Conservation (phyloP, 192 early-diverging fungal genomes). For the Coemansia sp. region DNA sequence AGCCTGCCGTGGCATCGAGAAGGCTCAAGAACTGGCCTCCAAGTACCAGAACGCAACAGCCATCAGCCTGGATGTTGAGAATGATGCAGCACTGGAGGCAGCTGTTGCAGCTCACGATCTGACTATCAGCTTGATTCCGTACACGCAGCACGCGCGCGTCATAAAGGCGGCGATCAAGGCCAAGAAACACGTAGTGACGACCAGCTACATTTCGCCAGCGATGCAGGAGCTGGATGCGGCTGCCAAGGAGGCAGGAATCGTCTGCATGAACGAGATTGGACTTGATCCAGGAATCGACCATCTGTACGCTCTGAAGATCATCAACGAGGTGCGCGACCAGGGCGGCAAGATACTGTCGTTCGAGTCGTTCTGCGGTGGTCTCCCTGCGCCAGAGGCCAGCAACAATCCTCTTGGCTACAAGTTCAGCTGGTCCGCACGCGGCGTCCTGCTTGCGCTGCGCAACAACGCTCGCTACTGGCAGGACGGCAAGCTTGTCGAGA, state of each 20-base stretch:
- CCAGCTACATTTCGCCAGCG: conserved; percentile 93
- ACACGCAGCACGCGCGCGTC: conserved; percentile 87
- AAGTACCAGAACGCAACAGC: conserved; percentile 63
- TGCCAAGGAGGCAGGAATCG: conserved; percentile 83
- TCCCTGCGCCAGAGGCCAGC: conserved; percentile 94
- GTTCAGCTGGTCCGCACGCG: conserved; percentile 97
- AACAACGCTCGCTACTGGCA: conserved; percentile 92
- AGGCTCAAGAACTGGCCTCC: conserved; percentile 68
- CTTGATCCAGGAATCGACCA: conserved; percentile 99
- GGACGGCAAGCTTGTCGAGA: conserved; percentile 86
- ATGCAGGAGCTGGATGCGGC: conserved; percentile 87
- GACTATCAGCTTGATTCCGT: conserved; percentile 88
- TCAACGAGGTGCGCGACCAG: conserved; percentile 81
- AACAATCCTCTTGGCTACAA: conserved; percentile 99
- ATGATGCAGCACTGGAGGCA: conserved; percentile 70
- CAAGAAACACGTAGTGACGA: conserved; percentile 95
- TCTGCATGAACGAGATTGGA: conserved; percentile 97
- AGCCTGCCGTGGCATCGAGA: conserved; percentile 76
- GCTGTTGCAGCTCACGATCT: conserved; percentile 85
- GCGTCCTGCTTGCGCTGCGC: conserved; percentile 93
- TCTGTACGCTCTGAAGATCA: conserved; percentile 86
- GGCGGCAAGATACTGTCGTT: conserved; percentile 88
- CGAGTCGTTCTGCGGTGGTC: conserved; percentile 95
- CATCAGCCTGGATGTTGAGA: conserved; percentile 76
- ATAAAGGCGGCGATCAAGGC: conserved; percentile 88